Conservation (phyloP, 1,284 basidiomycete genomes). For the Microbotryum saponariae region DNA sequence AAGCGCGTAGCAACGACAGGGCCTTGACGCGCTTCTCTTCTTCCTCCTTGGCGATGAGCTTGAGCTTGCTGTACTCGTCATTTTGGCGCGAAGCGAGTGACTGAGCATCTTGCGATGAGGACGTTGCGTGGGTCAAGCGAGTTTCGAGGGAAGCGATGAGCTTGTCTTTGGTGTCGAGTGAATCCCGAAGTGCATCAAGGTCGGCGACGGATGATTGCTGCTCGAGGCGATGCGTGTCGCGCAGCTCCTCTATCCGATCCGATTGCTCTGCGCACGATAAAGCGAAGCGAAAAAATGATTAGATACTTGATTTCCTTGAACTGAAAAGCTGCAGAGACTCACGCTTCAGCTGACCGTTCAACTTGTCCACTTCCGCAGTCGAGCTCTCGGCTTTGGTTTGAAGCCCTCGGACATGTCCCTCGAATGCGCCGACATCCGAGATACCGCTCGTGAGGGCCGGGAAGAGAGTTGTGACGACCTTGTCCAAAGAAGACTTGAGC, state of each 20-base stretch:
- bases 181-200: constrained; percentile 59
- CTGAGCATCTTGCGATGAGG: constrained; percentile 46
- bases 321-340: constrained; percentile 35
- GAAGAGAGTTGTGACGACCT: constrained; percentile 7
- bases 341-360: constrained; percentile 66
- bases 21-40: constrained; percentile 94
- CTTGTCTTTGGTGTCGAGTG: constrained; percentile 33
- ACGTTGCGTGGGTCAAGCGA: constrained; percentile 44
- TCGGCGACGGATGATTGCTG: constrained; percentile 64
- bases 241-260: constrained; percentile 69
- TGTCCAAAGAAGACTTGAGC: constrained; percentile 16
- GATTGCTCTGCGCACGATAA: constrained; percentile 58
- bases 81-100: constrained; percentile 45
- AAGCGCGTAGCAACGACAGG: constrained; percentile 72
- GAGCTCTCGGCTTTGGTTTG: constrained; percentile 62
- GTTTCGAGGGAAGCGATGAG: constrained; percentile 25
- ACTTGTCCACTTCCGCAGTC: constrained; percentile 62
- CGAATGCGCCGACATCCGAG: constrained; percentile 56
- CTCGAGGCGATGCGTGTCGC: constrained; percentile 70
- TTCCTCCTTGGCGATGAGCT: constrained; percentile 68
- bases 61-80: constrained; percentile 45
- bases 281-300: background rate
- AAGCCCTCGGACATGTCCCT: constrained; percentile 63
- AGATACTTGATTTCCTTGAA: background rate
- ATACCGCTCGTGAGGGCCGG: constrained; percentile 8